Conservation (phyloP, 2,329 filamentous ascomycete species). For the Neoascochyta sp. region DNA sequence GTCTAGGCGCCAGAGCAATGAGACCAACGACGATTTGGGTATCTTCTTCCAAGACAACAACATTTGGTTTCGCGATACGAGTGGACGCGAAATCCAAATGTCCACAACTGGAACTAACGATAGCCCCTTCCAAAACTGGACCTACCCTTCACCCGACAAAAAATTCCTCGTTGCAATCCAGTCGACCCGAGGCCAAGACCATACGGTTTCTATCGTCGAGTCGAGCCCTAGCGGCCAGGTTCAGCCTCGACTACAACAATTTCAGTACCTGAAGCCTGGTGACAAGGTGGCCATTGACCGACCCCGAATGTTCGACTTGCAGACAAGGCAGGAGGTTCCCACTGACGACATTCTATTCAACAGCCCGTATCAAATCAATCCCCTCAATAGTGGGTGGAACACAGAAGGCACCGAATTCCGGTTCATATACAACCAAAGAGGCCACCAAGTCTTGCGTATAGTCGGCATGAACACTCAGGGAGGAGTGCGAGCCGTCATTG, state of each 20-base stretch:
- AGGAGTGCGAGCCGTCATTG: slow-evolving; percentile 15
- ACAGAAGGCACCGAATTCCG: slow-evolving; percentile 19
- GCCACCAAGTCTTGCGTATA: slow-evolving; percentile 19
- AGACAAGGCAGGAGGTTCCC: slow-evolving; percentile 12
- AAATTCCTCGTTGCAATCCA: slow-evolving; percentile 18
- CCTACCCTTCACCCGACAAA: slow-evolving; percentile 16
- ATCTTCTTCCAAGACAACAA: slow-evolving; percentile 20
- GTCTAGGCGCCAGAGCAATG: slow-evolving; percentile 11
- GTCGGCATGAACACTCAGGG: slow-evolving; percentile 21
- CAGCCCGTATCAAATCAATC: slow-evolving; percentile 13
- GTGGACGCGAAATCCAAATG: slow-evolving; percentile 15
- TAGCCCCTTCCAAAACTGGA: slow-evolving; percentile 13
- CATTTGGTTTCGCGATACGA: slow-evolving; percentile 16
- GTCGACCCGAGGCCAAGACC: slow-evolving; percentile 14
- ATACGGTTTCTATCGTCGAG: slow-evolving; percentile 17
- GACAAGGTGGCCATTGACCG: slow-evolving; percentile 17
- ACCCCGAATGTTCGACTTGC: slow-evolving; percentile 19
- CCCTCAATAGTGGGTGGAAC: slow-evolving; percentile 17
- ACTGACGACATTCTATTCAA: slow-evolving; percentile 17
- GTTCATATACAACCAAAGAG: slow-evolving; percentile 22
- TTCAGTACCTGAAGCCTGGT: slow-evolving; percentile 18
- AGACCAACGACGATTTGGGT: slow-evolving; percentile 3
- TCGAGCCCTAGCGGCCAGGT: slow-evolving; percentile 18
- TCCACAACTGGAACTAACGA: slow-evolving; percentile 17
- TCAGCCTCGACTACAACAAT: slow-evolving; percentile 16